phyloP scores from a whole-genome alignment of 2,329 filamentous ascomycete genomes.

The Incumbomyces lentus region DNA sequence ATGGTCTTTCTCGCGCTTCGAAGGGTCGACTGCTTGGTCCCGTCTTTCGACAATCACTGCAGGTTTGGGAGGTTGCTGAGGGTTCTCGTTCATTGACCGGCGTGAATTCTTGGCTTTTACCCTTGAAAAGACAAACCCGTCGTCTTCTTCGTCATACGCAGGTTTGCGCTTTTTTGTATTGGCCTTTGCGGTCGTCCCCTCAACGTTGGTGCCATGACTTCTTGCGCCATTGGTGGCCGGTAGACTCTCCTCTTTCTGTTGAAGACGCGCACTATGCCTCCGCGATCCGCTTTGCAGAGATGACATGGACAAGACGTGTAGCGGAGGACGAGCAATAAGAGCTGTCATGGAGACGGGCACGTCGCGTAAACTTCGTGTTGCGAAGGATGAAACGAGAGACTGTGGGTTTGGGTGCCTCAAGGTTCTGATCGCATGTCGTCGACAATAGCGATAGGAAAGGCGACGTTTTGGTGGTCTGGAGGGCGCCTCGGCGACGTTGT shows the following conservation, averaged over 20 bases:
- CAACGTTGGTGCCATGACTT: constrained; percentile 10
- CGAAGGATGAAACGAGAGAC: neutral
- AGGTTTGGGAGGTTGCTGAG: constrained; percentile 30
- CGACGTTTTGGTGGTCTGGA: too few species aligned
- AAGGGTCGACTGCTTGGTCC: constrained; percentile 8
- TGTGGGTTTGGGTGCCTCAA: neutral
- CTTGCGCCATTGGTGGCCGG: constrained; percentile 11
- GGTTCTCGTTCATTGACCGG: constrained; percentile 27
- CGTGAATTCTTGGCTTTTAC: constrained; percentile 42
- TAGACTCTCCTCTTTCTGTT: constrained; percentile 25
- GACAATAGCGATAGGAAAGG: neutral
- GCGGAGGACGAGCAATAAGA: constrained; percentile 24
- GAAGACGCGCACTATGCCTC: constrained; percentile 27
- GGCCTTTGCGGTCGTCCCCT: constrained; percentile 11
- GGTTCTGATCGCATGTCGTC: constrained; percentile 1
- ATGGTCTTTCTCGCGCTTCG: too few species aligned
- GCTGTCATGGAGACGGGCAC: constrained; percentile 21
- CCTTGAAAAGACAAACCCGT: constrained; percentile 66
- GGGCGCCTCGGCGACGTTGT: too few species aligned
- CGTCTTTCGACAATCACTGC: constrained; percentile 25
- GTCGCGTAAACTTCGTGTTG: constrained; percentile 4
- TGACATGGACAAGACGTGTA: constrained; percentile 25
- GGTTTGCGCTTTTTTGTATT: constrained; percentile 33
- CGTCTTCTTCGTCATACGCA: constrained; percentile 62
- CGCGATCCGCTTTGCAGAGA: constrained; percentile 19